These are phyloP conservation scores for Rhynchosporium agropyri DNA, from an alignment of 2,329 filamentous ascomycete genomes.

Conservation along the genomic window DNA sequence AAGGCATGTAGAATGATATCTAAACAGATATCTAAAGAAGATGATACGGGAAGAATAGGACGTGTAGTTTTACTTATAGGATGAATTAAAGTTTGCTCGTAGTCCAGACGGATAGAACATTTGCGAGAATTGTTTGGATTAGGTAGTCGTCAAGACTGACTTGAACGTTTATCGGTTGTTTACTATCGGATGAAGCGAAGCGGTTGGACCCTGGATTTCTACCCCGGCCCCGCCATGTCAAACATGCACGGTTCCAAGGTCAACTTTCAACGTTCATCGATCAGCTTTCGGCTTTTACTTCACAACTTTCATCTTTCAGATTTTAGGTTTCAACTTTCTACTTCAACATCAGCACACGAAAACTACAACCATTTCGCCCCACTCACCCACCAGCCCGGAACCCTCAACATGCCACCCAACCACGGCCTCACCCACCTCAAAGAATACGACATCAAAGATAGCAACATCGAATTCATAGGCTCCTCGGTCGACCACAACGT, in stretches of 20 bases:
- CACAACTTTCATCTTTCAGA: not conserved
- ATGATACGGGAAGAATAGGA: too few species aligned
- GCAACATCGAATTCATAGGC: slow-evolving; percentile 68
- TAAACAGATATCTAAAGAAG: too few species aligned
- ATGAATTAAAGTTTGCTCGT: too few species aligned
- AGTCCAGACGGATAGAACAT: too few species aligned
- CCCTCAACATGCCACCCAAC: slow-evolving; percentile 57
- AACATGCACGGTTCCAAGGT: not conserved
- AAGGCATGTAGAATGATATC: too few species aligned
- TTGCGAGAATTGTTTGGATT: too few species aligned
- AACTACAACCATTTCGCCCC: not conserved
- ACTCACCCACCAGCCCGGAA: not conserved
- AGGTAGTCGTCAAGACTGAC: too few species aligned
- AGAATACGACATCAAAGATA: slow-evolving; percentile 69
- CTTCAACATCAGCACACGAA: not conserved
- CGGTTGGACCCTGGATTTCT: too few species aligned
- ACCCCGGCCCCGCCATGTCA: not conserved
- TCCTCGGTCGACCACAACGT: slow-evolving; percentile 67
- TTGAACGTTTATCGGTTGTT: too few species aligned
- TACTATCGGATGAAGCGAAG: too few species aligned
- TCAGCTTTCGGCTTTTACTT: not conserved
- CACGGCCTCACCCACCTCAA: slow-evolving; percentile 63
- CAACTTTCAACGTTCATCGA: not conserved
- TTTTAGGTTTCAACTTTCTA: not conserved
- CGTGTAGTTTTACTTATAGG: too few species aligned